Evolutionary conservation across 2,329 filamentous ascomycete genomes (phyloP), one percentile per base, ranked within the genome.

Genomic region (Tricladium varicosporioides): DNA sequence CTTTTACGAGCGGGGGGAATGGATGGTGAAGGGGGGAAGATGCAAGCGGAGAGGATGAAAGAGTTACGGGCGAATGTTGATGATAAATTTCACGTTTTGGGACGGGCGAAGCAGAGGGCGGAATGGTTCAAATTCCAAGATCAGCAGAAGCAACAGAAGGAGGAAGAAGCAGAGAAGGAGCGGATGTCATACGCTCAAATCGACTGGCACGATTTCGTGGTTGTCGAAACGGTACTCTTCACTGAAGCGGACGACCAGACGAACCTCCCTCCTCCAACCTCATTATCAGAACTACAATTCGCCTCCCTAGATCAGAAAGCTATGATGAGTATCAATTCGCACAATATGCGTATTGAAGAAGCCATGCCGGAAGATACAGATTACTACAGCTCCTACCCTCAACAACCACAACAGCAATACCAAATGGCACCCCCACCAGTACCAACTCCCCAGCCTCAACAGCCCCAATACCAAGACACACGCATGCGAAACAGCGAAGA

Each of bases 131-230:
- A 91, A 72, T 89, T 85, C 69, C 88, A 94, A 68, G 90, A 94
- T 64, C 78, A 86, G 54, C 90, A 97, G 75, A 93, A 92, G 71
- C 84, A 87, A 66, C 90, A 92, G 78, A 92, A 92, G 70, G 92
- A 96, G 68, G 91, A 95, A 68, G 86, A 92, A 61, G 88, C 88
- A 43, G 89, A 95, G 69, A 85, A 91, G 68, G 90, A 96, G 72
- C 86, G 87, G 67, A 76, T 80, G 18, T 79, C 84, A 53, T 86
- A 94, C 72, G 88, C 89, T 1, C 88, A 94, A 66, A 94, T 99
- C 61, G 94, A 99, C 73, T 99, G 94, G 94, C 91, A 96, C 69
- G 93, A 97, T 71, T 99, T 99, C 67, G 87, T 93, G 33, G 89
- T 99, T 16, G 92, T 97, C 46, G 94, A 97, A 74, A 97, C 92